phyloP scores from a whole-genome alignment of 1,284 basidiomycete genomes.

The Thecaphora thlaspeos region DNA sequence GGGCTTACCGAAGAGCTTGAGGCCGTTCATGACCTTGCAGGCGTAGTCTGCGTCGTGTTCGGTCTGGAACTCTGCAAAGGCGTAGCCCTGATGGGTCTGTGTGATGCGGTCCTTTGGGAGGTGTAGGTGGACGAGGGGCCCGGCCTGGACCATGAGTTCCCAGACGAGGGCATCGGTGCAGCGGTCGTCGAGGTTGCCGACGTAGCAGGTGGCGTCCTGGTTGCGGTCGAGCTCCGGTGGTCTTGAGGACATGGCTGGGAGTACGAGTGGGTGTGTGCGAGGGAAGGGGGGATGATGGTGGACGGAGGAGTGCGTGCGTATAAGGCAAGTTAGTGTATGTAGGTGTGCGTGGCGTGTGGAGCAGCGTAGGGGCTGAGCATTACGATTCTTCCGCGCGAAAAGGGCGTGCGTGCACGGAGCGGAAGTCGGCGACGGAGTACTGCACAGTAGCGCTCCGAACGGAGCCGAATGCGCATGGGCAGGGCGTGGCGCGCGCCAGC shows the following conservation, averaged over 20 bases:
- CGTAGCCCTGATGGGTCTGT: constrained; percentile 96
- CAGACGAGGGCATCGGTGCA: constrained; percentile 91
- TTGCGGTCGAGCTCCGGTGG: constrained; percentile 51
- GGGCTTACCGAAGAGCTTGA: constrained; percentile 97
- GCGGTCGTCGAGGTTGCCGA: constrained; percentile 90
- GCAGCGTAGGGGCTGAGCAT: no score
- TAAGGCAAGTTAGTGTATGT: constrained; percentile 1
- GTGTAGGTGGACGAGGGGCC: constrained; percentile 78
- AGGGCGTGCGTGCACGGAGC: no score
- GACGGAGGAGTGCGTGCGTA: background rate
- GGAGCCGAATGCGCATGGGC: no score
- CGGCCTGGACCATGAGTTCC: constrained; percentile 98
- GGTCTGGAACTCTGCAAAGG: constrained; percentile 97
- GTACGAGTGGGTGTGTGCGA: background rate
- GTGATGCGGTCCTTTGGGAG: constrained; percentile 99
- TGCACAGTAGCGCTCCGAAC: no score
- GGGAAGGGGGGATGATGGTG: background rate
- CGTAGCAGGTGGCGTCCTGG: constrained; percentile 57
- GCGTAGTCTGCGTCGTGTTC: constrained; percentile 99
- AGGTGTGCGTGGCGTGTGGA: no score
- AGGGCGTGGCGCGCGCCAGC: no score
- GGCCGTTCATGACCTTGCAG: constrained; percentile 99
- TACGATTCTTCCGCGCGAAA: no score
- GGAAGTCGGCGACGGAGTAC: no score
- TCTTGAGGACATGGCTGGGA: constrained; percentile 29